A percentile compares a stretch with the other conserved stretches of the same genome.
Evolutionary conservation across 768 basidiomycete genomes (phyloP).

Genomic region (Astraeus odoratus): DNA sequence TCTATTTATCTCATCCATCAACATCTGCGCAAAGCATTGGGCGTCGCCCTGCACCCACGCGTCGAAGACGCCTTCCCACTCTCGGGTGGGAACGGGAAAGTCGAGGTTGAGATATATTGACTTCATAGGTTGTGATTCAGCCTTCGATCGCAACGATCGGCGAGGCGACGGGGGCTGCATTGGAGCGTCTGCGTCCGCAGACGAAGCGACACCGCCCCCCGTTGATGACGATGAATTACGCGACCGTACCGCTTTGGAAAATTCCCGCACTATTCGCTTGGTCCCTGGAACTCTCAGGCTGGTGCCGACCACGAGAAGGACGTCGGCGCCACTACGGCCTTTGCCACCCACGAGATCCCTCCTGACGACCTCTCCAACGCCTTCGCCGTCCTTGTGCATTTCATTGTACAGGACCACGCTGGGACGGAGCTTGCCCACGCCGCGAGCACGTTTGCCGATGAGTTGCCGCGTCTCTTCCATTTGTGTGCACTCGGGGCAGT

Average conservation of each 20-base stretch:
- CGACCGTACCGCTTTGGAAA: conserved; percentile 66
- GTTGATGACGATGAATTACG: conserved; percentile 36
- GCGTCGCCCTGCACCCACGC: conserved; percentile 86
- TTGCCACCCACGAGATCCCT: conserved; percentile 75
- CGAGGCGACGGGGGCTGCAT: conserved; percentile 47
- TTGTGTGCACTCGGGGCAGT: conserved; percentile 74
- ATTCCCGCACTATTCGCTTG: conserved; percentile 85
- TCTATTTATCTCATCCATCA: conserved; percentile 52
- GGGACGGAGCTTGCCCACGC: conserved; percentile 74
- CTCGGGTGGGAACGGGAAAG: conserved; percentile 75
- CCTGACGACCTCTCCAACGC: conserved; percentile 78
- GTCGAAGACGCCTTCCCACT: conserved; percentile 90
- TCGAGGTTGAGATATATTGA: conserved; percentile 83
- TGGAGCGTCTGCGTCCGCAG: conserved; percentile 23
- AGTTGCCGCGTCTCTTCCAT: conserved; percentile 64
- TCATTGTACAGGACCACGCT: conserved; percentile 92
- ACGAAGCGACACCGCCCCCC: conserved; percentile 25
- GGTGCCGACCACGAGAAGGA: conserved; percentile 86
- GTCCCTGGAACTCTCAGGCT: conserved; percentile 86
- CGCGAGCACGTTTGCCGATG: conserved; percentile 71
- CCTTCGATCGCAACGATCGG: conserved; percentile 24
- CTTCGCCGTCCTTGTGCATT: conserved; percentile 78
- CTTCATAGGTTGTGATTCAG: conserved; percentile 51
- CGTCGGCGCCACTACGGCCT: conserved; percentile 68
- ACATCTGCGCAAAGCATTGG: conserved; percentile 62